These are phyloP conservation scores for Hyaloscypha variabilis DNA, from an alignment of 495 filamentous ascomycete species.

Conservation along the genomic window DNA sequence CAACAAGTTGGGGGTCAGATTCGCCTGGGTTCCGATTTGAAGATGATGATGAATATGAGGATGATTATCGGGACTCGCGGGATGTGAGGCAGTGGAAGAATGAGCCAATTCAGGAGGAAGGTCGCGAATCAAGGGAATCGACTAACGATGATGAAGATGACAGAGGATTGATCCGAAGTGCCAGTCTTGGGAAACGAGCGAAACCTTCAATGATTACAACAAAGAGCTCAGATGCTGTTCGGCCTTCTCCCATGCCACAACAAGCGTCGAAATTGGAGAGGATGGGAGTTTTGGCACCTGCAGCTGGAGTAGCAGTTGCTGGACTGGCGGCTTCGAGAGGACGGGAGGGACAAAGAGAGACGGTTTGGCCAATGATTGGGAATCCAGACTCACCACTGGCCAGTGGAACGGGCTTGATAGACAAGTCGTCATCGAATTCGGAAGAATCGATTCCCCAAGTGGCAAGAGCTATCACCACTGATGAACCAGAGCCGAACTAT, in stretches of 20 bases:
- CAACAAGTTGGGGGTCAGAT: slow-evolving; percentile 61
- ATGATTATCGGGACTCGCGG: slow-evolving; percentile 36
- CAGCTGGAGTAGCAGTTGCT: neutral
- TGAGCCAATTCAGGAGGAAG: slow-evolving; percentile 47
- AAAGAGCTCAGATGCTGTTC: slow-evolving; percentile 22
- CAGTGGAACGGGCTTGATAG: slow-evolving; percentile 29
- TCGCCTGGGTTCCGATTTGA: slow-evolving; percentile 42
- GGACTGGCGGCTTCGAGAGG: neutral
- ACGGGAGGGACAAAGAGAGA: slow-evolving; percentile 20
- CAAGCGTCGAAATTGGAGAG: slow-evolving; percentile 25
- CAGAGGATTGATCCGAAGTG: slow-evolving; percentile 70
- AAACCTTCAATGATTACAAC: slow-evolving; percentile 74
- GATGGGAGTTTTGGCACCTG: slow-evolving; percentile 17
- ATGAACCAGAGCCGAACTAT: slow-evolving; percentile 6
- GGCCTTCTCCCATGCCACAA: slow-evolving; percentile 19
- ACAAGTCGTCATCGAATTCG: slow-evolving; percentile 26
- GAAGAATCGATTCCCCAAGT: slow-evolving; percentile 25
- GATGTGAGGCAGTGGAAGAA: slow-evolving; percentile 40
- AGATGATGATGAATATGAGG: slow-evolving; percentile 44
- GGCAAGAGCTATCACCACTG: slow-evolving; percentile 14
- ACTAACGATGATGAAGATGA: slow-evolving; percentile 63
- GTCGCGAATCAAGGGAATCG: slow-evolving; percentile 38
- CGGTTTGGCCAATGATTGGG: slow-evolving; percentile 31
- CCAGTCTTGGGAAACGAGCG: slow-evolving; percentile 73
- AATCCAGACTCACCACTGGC: slow-evolving; percentile 29